Conservation (phyloP, 2,329 filamentous ascomycete genomes). For the Fusarium goolgardi region DNA sequence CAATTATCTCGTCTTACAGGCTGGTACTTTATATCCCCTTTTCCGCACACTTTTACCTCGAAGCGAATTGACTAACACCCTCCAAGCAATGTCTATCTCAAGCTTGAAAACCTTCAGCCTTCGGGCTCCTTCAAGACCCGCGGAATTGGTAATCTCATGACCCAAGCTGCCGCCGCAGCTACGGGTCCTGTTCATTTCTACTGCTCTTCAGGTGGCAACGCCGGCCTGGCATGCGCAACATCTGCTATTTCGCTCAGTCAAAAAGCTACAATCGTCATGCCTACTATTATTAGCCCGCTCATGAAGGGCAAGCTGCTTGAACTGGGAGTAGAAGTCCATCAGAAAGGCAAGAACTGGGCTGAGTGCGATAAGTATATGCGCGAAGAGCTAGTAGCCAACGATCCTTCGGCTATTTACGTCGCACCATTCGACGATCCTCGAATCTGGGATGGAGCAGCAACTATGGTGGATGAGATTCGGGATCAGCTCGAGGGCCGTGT, state of each 20-base stretch:
- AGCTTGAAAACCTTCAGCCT: slow-evolving; percentile 86
- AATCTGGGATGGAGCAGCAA: slow-evolving; percentile 74
- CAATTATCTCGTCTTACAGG: slow-evolving; percentile 76
- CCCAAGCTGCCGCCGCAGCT: slow-evolving; percentile 51
- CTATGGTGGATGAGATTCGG: slow-evolving; percentile 65
- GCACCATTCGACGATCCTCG: slow-evolving; percentile 76
- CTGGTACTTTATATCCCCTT: slow-evolving; percentile 64
- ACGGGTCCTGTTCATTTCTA: slow-evolving; percentile 73
- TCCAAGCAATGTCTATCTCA: slow-evolving; percentile 78
- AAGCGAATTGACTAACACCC: slow-evolving; percentile 26
- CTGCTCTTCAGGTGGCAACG: slow-evolving; percentile 84
- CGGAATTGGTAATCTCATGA: slow-evolving; percentile 78
- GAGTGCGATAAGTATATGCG: slow-evolving; percentile 76
- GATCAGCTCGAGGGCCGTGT: slow-evolving; percentile 60
- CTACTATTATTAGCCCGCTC: slow-evolving; percentile 70
- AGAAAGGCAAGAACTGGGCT: slow-evolving; percentile 74
- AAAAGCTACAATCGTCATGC: slow-evolving; percentile 81
- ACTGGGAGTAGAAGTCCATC: slow-evolving; percentile 76
- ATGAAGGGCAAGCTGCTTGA: slow-evolving; percentile 78
- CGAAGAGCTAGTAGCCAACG: slow-evolving; percentile 65
- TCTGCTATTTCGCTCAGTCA: slow-evolving; percentile 73
- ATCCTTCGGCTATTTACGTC: slow-evolving; percentile 69
- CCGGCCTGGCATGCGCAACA: slow-evolving; percentile 82
- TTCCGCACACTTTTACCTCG: no score
- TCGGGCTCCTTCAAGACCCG: slow-evolving; percentile 88